Evolutionary conservation across 495 filamentous ascomycete species (phyloP).

Genomic region (Talaromyces nanjingensis): DNA sequence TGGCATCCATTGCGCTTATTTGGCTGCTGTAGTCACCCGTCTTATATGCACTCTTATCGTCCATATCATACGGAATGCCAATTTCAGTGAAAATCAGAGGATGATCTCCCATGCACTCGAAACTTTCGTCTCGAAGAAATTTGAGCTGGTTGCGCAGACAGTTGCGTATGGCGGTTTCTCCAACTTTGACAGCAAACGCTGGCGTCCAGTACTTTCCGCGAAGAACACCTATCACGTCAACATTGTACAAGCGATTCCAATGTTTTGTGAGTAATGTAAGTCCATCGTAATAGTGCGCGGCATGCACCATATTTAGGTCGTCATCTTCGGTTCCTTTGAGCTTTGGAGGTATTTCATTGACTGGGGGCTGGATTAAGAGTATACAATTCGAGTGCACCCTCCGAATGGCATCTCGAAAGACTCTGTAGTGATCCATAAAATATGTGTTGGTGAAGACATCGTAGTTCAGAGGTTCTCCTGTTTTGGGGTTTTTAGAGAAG

Average conservation of each 20-base stretch:
- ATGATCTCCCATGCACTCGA: slow-evolving; percentile 81
- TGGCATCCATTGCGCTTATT: slow-evolving; percentile 91
- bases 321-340: slow-evolving; percentile 86
- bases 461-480: slow-evolving; percentile 66
- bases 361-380: slow-evolving; percentile 85
- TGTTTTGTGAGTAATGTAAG: slow-evolving; percentile 96
- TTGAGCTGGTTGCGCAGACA: slow-evolving; percentile 89
- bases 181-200: slow-evolving; percentile 84
- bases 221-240: slow-evolving; percentile 89
- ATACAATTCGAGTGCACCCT: slow-evolving; percentile 71
- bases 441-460: slow-evolving; percentile 81
- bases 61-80: slow-evolving; percentile 98
- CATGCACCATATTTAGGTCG: slow-evolving; percentile 82
- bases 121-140: slow-evolving; percentile 81
- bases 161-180: slow-evolving; percentile 92
- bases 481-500: slow-evolving; percentile 68
- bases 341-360: slow-evolving; percentile 81
- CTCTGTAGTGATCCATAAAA: slow-evolving; percentile 80
- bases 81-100: slow-evolving; percentile 92
- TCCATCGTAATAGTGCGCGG: slow-evolving; percentile 94
- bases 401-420: slow-evolving; percentile 65
- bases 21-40: slow-evolving; percentile 96
- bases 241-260: slow-evolving; percentile 94
- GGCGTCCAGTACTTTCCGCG: slow-evolving; percentile 83
- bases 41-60: slow-evolving; percentile 87